phyloP scores from a whole-genome alignment of 1,284 basidiomycete genomes.

The Bondarzewia mesenterica region DNA sequence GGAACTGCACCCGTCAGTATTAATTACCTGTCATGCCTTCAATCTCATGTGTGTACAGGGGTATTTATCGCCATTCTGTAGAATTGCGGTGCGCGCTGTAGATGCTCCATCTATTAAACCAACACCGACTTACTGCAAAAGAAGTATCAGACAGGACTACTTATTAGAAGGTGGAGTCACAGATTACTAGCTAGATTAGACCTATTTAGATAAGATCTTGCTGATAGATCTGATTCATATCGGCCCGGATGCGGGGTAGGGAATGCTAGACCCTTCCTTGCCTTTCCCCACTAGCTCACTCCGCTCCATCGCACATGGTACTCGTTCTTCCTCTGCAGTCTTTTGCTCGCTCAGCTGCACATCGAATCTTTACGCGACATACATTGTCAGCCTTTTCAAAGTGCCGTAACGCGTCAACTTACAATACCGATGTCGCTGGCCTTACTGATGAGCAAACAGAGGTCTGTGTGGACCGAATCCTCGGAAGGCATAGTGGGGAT shows the following conservation, averaged over 20 bases:
- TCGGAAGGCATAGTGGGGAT: background rate
- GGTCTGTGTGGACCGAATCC: conserved; percentile 34
- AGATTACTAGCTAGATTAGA: too few relatives aligned
- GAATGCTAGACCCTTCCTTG: background rate
- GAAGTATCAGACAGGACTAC: too few relatives aligned
- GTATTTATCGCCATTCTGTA: too few relatives aligned
- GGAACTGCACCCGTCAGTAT: too few relatives aligned
- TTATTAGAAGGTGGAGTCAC: too few relatives aligned
- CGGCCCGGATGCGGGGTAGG: background rate
- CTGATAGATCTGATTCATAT: background rate
- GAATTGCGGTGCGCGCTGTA: too few relatives aligned
- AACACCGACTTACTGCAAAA: too few relatives aligned
- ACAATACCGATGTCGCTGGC: conserved; percentile 74
- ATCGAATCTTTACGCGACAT: background rate
- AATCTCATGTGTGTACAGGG: too few relatives aligned
- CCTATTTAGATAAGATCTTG: background rate
- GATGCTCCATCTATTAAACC: too few relatives aligned
- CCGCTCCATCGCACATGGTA: background rate
- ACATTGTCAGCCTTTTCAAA: conserved; percentile 1
- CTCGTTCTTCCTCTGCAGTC: background rate
- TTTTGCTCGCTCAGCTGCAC: background rate
- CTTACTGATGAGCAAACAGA: conserved; percentile 79
- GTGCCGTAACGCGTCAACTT: conserved; percentile 46
- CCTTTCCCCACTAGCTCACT: background rate
- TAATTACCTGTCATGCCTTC: too few relatives aligned